A percentile compares a stretch with the other conserved stretches of the same genome.
Conservation (phyloP, 208 protist genomes). For the Crithidia bombi region DNA sequence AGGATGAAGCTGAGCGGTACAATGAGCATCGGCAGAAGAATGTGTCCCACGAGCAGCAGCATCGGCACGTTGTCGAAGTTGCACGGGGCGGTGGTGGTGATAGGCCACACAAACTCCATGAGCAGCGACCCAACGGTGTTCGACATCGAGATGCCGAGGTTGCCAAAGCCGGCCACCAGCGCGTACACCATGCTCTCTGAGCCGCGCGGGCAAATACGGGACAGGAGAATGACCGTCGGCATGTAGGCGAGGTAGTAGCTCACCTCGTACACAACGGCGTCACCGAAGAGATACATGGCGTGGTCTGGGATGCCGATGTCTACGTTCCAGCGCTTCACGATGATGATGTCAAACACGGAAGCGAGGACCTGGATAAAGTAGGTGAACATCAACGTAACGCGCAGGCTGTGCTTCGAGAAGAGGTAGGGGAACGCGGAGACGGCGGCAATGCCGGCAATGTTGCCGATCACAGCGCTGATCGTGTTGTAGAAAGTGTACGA, state of each 20-base stretch:
- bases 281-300: conserved; percentile 76
- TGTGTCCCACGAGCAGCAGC: conserved; percentile 73
- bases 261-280: conserved; percentile 74
- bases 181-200: conserved; percentile 86
- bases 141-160: conserved; percentile 68
- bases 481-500: conserved; percentile 73
- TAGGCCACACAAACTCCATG: conserved; percentile 66
- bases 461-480: conserved; percentile 51
- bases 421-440: conserved; percentile 65
- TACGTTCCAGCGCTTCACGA: conserved; percentile 80
- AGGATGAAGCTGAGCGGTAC: conserved; percentile 77
- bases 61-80: conserved; percentile 74
- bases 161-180: conserved; percentile 82
- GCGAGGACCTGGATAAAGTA: conserved; percentile 58
- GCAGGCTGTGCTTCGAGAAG: conserved; percentile 69
- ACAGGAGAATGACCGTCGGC: conserved; percentile 80
- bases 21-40: conserved; percentile 57
- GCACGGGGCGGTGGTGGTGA: conserved; percentile 56
- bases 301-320: conserved; percentile 61
- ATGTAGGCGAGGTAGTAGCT: conserved; percentile 82
- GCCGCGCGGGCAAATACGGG: conserved; percentile 82
- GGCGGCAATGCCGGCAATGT: conserved; percentile 60
- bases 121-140: conserved; percentile 58
- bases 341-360: conserved; percentile 75
- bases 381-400: conserved; percentile 71